These are phyloP conservation scores for Pseudopyrenochaeta lycopersici DNA, from an alignment of 2,329 filamentous ascomycete genomes.

Conservation along the genomic window DNA sequence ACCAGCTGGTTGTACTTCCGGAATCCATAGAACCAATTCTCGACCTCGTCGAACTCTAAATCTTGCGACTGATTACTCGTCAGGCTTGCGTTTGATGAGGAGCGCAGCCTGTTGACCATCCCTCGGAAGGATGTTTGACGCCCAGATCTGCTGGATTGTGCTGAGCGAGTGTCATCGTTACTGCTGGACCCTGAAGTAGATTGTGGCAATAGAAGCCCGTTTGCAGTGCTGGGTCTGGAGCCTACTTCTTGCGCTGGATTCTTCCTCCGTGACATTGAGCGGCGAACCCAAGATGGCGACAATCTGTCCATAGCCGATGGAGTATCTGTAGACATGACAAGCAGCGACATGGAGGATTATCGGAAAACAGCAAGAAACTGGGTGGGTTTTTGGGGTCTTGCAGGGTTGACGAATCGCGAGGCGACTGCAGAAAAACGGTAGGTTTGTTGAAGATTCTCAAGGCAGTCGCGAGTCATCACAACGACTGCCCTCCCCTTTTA, in stretches of 20 bases:
- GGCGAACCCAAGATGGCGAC: constrained; percentile 34
- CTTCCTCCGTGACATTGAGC: constrained; percentile 20
- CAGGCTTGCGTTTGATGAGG: constrained; percentile 34
- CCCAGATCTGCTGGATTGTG: constrained; percentile 28
- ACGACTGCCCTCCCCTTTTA: constrained; percentile 14
- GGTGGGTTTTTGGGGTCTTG: not conserved
- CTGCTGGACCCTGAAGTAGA: constrained; percentile 30
- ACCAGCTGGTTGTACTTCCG: constrained; percentile 43
- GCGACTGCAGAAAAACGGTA: not conserved
- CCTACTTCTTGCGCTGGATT: constrained; percentile 22
- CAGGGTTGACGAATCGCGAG: not conserved
- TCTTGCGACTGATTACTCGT: constrained; percentile 26
- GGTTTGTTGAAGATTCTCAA: not conserved
- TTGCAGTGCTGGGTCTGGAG: constrained; percentile 24
- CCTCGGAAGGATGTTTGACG: constrained; percentile 30
- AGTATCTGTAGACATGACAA: constrained; percentile 35
- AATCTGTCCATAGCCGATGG: constrained; percentile 30
- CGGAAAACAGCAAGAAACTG: not conserved
- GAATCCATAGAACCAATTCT: constrained; percentile 43
- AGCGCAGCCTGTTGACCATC: constrained; percentile 38
- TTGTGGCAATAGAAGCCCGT: constrained; percentile 23
- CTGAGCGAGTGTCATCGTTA: constrained; percentile 38
- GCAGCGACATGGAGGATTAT: constrained; percentile 29
- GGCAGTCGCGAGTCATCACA: constrained; percentile 10
- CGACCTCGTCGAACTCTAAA: constrained; percentile 33